These are phyloP conservation scores for Drechslerella dactyloides DNA, from an alignment of 2,329 filamentous ascomycete species.

Conservation along the genomic window DNA sequence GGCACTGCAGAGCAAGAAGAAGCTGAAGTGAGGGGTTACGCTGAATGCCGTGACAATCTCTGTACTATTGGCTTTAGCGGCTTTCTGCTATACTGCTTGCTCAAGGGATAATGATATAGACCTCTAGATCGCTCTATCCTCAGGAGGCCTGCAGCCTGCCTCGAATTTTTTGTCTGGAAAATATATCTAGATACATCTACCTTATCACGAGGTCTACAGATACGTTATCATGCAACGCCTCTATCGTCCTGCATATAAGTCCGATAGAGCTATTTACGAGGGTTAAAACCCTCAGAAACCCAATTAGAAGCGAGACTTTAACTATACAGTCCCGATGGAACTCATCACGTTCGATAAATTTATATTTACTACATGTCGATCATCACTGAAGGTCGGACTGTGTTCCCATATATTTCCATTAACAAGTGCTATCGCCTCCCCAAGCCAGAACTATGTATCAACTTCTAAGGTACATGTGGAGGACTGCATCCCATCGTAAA, in stretches of 20 bases:
- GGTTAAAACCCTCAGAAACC: no score
- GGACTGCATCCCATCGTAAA: not conserved
- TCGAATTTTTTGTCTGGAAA: no score
- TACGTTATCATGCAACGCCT: no score
- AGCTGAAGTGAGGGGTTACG: conserved; percentile 38
- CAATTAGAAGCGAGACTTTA: no score
- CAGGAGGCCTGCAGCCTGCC: no score
- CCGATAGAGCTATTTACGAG: no score
- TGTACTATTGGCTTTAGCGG: conserved; percentile 32
- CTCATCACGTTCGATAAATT: not conserved
- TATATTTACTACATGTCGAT: not conserved
- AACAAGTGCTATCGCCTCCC: conserved; percentile 9
- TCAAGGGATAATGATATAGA: not conserved
- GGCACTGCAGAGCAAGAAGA: conserved; percentile 60
- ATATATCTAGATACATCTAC: no score
- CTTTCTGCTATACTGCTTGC: conserved; percentile 1
- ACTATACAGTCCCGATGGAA: no score
- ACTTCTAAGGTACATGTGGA: conserved; percentile 31
- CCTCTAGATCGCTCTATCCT: not conserved
- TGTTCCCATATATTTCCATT: conserved; percentile 21
- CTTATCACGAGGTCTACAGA: no score
- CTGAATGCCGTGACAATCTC: not conserved
- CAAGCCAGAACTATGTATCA: conserved; percentile 11
- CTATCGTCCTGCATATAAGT: no score
- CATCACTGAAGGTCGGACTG: conserved; percentile 9